Conservation (phyloP, 192 early-diverging fungal species). For the Radiomyces spectabilis region DNA sequence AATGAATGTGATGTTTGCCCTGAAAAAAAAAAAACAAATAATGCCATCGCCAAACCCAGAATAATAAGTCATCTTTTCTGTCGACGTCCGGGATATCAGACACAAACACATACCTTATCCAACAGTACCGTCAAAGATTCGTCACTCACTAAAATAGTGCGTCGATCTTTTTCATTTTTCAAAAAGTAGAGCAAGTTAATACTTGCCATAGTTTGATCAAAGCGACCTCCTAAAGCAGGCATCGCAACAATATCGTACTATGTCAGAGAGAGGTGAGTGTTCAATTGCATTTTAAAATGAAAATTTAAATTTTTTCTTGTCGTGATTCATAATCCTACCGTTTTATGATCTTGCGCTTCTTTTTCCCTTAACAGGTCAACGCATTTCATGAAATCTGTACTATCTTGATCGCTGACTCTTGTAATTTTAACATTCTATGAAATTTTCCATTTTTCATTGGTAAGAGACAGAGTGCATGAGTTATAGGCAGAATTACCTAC, state of each 20-base stretch:
- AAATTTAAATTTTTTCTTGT: constrained; percentile 4
- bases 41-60: not conserved
- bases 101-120: constrained; percentile 37
- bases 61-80: not conserved
- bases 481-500: constrained; percentile 24
- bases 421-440: constrained; percentile 49
- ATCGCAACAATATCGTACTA: constrained; percentile 62
- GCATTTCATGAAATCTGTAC: constrained; percentile 91
- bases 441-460: not conserved
- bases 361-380: constrained; percentile 37
- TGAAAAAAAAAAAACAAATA: constrained; percentile 14
- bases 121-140: constrained; percentile 71
- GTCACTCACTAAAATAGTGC: constrained; percentile 59
- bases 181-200: constrained; percentile 65
- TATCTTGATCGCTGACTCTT: constrained; percentile 37
- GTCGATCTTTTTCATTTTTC: constrained; percentile 43
- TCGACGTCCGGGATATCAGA: not conserved
- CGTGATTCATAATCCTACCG: not conserved
- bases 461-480: not conserved
- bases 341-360: constrained; percentile 13
- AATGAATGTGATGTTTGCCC: constrained; percentile 62
- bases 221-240: constrained; percentile 78
- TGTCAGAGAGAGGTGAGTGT: not conserved
- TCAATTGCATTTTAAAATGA: no score
- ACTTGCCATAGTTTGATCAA: constrained; percentile 83